These are phyloP conservation scores for Fusarium solani-melongenae DNA, from an alignment of 2,329 filamentous ascomycete genomes.

Conservation along the genomic window DNA sequence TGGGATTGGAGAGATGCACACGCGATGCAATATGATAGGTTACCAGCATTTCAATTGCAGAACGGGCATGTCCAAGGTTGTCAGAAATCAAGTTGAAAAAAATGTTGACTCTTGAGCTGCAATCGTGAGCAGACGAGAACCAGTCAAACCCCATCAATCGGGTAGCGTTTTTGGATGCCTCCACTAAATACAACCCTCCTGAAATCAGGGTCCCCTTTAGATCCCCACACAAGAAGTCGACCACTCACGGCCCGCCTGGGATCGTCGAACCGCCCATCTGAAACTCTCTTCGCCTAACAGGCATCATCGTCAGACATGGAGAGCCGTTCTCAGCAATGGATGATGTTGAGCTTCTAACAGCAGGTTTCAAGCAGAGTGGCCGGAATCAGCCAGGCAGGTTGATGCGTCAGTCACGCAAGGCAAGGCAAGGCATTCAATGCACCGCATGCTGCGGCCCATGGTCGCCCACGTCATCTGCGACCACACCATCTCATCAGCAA, in stretches of 20 bases:
- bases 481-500: slow-evolving; percentile 27
- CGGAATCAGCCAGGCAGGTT: not conserved
- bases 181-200: not conserved
- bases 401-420: not conserved
- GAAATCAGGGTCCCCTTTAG: slow-evolving; percentile 18
- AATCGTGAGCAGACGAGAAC: not conserved
- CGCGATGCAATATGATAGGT: slow-evolving; percentile 10
- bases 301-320: not conserved
- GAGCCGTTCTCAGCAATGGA: slow-evolving; percentile 9
- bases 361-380: not conserved
- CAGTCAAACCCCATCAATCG: not conserved
- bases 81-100: not conserved
- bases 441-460: not conserved
- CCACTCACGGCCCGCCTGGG: not conserved
- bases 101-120: not conserved
- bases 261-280: slow-evolving; percentile 4
- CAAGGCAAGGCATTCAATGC: not conserved
- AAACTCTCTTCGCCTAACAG: slow-evolving; percentile 24
- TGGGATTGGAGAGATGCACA: slow-evolving; percentile 30
- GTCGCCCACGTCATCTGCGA: slow-evolving; percentile 29
- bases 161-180: not conserved
- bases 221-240: not conserved
- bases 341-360: not conserved
- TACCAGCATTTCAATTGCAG: slow-evolving; percentile 17
- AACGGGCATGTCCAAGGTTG: not conserved